phyloP scores from a whole-genome alignment of 345 rosid genomes.

The Tarenaya hassleriana region DNA sequence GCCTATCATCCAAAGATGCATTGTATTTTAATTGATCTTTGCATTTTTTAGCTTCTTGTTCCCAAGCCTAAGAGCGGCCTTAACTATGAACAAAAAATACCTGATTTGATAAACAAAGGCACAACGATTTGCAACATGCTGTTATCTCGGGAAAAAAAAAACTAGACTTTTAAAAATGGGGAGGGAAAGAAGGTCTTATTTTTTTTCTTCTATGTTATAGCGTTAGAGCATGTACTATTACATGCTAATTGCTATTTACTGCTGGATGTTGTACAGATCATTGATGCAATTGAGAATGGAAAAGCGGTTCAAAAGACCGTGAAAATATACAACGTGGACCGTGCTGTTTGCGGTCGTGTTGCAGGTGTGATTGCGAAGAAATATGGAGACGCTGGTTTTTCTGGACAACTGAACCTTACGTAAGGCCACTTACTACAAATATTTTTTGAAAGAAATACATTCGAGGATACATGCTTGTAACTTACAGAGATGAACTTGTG shows the following conservation, averaged over 20 bases:
- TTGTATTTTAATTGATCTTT: not conserved
- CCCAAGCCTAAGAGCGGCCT: not conserved
- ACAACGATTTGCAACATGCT: too few relatives aligned
- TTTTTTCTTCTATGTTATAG: too few relatives aligned
- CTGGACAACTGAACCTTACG: conserved; percentile 93
- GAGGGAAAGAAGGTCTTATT: not conserved
- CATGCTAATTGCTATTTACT: conserved; percentile 4
- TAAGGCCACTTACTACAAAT: conserved; percentile 34
- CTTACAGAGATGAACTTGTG: conserved; percentile 17
- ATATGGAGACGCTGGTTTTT: conserved; percentile 94
- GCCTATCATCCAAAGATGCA: not conserved
- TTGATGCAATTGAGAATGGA: conserved; percentile 78
- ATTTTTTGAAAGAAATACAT: conserved; percentile 2
- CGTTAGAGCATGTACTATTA: not conserved
- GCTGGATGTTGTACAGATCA: conserved; percentile 40
- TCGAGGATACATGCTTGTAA: conserved; percentile 12
- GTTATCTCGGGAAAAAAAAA: too few relatives aligned
- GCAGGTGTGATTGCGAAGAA: conserved; percentile 89
- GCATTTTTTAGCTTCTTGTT: conserved; percentile 3
- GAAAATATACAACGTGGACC: conserved; percentile 85
- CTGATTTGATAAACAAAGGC: too few relatives aligned
- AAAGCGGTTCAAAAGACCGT: conserved; percentile 57
- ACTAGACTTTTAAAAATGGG: not conserved
- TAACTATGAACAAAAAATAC: not conserved
- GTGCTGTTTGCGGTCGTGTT: conserved; percentile 85